Evolutionary conservation across 345 rosid species (phyloP).

Genomic region (Citrus cavaleriei): DNA sequence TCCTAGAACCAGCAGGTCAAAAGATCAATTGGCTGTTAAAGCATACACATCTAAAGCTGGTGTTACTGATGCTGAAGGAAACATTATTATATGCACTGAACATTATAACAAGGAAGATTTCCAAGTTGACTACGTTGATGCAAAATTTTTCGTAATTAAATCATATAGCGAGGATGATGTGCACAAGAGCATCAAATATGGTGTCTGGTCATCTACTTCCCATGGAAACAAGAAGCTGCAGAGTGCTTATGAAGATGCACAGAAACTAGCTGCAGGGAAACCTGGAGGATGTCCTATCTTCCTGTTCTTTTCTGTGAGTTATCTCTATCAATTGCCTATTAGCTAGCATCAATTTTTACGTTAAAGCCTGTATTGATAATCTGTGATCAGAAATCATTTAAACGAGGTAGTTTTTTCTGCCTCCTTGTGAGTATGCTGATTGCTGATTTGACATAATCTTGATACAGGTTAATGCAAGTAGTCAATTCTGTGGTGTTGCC

Average conservation of each 20-base stretch:
- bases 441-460: conserved; percentile 13
- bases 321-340: neutral
- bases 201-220: conserved; percentile 92
- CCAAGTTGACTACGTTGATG: conserved; percentile 47
- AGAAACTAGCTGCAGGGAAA: conserved; percentile 48
- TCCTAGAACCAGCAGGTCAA: conserved; percentile 50
- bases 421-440: neutral
- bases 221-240: conserved; percentile 95
- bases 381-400: neutral
- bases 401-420: neutral
- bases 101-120: conserved; percentile 80
- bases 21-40: conserved; percentile 57
- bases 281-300: conserved; percentile 67
- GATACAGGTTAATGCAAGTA: conserved; percentile 92
- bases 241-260: conserved; percentile 71
- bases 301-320: conserved; percentile 87
- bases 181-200: conserved; percentile 94
- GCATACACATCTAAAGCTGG: conserved; percentile 66
- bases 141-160: conserved; percentile 85
- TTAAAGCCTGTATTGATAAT: neutral
- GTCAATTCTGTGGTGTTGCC: conserved; percentile 94
- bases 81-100: conserved; percentile 53
- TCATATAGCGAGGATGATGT: conserved; percentile 98
- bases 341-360: neutral
- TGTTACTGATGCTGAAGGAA: conserved; percentile 51